Evolutionary conservation across 1,284 basidiomycete genomes (phyloP).

Genomic region (Termitomyces sp.): DNA sequence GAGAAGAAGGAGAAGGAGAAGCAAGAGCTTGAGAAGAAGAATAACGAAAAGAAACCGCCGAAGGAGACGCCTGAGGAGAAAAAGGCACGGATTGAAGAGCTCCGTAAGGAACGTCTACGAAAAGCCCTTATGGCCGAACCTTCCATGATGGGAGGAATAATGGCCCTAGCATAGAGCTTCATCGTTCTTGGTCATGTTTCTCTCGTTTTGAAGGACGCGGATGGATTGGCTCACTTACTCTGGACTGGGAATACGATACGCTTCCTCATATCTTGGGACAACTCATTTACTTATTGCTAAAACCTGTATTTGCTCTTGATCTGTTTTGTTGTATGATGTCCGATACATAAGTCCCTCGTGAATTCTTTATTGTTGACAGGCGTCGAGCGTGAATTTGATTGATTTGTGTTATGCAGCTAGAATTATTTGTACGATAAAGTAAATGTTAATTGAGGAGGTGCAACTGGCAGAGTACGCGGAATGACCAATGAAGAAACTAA

Average conservation of each 20-base stretch:
- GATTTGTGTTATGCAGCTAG: background rate
- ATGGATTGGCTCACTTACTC: conserved; percentile 1
- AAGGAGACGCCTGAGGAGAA: conserved; percentile 17
- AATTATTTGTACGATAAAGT: background rate
- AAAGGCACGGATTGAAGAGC: conserved; percentile 10
- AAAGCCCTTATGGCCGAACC: conserved; percentile 13
- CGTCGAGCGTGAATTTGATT: background rate
- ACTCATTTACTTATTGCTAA: conserved; percentile 7
- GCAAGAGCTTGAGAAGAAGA: conserved; percentile 7
- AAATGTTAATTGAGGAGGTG: background rate
- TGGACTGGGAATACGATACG: conserved; percentile 2
- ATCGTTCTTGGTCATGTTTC: background rate
- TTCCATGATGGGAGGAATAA: conserved; percentile 18
- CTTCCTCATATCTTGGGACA: conserved; percentile 6
- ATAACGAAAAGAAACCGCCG: conserved; percentile 7
- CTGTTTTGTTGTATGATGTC: background rate
- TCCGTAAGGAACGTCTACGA: conserved; percentile 11
- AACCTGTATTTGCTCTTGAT: conserved; percentile 6
- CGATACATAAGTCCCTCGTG: background rate
- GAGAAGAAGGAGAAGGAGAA: conserved; percentile 4
- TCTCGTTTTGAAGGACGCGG: conserved; percentile 2
- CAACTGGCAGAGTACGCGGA: background rate
- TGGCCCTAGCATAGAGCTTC: conserved; percentile 14
- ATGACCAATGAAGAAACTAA: background rate
- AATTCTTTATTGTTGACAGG: background rate